These are phyloP conservation scores for Saprolegnia diclina DNA, from an alignment of 352 stramenopile genomes.

Conservation along the genomic window DNA sequence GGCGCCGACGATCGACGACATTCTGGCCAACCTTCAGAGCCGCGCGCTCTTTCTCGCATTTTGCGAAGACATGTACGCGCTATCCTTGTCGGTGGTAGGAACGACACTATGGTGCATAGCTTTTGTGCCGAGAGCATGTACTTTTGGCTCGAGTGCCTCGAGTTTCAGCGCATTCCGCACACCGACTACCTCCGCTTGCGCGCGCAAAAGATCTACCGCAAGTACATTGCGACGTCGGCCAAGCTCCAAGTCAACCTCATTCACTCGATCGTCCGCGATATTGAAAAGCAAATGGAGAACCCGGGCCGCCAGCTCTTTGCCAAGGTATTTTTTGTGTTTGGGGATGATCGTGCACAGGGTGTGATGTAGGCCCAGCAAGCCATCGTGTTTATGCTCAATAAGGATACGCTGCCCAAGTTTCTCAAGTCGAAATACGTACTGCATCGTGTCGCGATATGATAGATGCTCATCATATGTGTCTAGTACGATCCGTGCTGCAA, in stretches of 20 bases:
- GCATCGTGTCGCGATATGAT: no score
- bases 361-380: slow-evolving; percentile 41
- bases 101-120: slow-evolving; percentile 24
- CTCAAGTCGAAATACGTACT: slow-evolving; percentile 61
- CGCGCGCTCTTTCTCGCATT: slow-evolving; percentile 65
- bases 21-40: slow-evolving; percentile 57
- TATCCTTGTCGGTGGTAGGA: background rate
- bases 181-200: slow-evolving; percentile 66
- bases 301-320: slow-evolving; percentile 55
- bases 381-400: slow-evolving; percentile 73
- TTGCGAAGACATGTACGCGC: slow-evolving; percentile 64
- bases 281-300: slow-evolving; percentile 49
- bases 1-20: slow-evolving; percentile 38
- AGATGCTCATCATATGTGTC: no score
- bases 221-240: slow-evolving; percentile 58
- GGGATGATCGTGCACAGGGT: background rate
- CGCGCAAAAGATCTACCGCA: slow-evolving; percentile 72
- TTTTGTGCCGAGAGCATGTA: slow-evolving; percentile 78
- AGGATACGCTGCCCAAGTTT: slow-evolving; percentile 70
- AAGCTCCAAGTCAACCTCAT: slow-evolving; percentile 74
- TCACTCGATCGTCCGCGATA: slow-evolving; percentile 47
- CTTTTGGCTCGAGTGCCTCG: slow-evolving; percentile 80
- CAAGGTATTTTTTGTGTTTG: background rate
- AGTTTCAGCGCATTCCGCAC: slow-evolving; percentile 74
- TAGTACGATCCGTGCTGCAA: slow-evolving; percentile 18